A percentile compares a stretch with the other conserved stretches of the same genome.
Conservation (phyloP, 768 basidiomycete genomes). For the Leccinum variicolor region DNA sequence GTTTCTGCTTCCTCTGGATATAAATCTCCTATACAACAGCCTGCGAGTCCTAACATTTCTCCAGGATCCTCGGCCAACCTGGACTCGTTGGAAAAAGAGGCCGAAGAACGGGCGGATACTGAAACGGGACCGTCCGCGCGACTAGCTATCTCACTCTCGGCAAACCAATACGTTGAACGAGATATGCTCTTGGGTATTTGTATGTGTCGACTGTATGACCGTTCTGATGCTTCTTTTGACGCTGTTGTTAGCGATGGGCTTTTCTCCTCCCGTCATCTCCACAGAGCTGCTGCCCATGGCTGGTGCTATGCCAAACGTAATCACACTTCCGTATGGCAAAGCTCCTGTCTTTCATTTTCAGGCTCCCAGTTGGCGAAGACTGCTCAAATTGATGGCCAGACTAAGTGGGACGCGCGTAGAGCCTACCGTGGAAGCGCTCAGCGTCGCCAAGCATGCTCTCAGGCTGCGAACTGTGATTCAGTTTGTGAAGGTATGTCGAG, state of each 20-base stretch:
- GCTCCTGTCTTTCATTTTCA: conserved; percentile 69
- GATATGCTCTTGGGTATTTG: conserved; percentile 60
- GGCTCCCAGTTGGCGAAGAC: conserved; percentile 69
- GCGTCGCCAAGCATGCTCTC: conserved; percentile 51
- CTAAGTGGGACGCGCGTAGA: conserved; percentile 68
- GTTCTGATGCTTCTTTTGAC: conserved; percentile 6
- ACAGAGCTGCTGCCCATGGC: conserved; percentile 44
- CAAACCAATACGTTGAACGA: conserved; percentile 50
- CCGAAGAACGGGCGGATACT: conserved; percentile 14
- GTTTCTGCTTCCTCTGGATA: conserved; percentile 6
- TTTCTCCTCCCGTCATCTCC: conserved; percentile 54
- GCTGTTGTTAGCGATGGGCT: conserved; percentile 57
- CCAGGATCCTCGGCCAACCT: conserved; percentile 10
- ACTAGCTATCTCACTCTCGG: conserved; percentile 13
- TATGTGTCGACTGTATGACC: conserved; percentile 38
- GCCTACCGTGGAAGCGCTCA: conserved; percentile 65
- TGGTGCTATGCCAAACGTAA: conserved; percentile 62
- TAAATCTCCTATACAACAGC: conserved; percentile 16
- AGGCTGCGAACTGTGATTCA: conserved; percentile 73
- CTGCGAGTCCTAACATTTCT: conserved; percentile 26
- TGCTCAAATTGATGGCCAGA: conserved; percentile 73
- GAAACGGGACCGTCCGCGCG: conserved; percentile 18
- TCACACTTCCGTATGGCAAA: conserved; percentile 69
- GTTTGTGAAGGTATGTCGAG: conserved; percentile 62
- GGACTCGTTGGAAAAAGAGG: conserved; percentile 16